Percentiles rank a stretch among this genome's conserved stretches.
These are phyloP conservation scores for Calonectria hongkongensis DNA, from an alignment of 2,329 filamentous ascomycete species.

Conservation along the genomic window DNA sequence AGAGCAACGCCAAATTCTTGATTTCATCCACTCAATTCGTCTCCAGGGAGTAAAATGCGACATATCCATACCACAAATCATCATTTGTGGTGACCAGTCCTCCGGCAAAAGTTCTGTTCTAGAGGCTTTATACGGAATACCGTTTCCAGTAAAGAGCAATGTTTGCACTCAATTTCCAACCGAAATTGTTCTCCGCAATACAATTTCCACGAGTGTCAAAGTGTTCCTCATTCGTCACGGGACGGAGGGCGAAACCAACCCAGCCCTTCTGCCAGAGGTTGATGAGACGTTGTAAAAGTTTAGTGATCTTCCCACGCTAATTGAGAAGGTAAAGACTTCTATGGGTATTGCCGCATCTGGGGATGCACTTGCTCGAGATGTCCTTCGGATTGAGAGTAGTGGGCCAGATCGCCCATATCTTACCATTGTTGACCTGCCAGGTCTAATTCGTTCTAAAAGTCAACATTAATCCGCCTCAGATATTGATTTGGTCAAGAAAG, in stretches of 20 bases:
- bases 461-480: constrained; percentile 67
- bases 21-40: constrained; percentile 51
- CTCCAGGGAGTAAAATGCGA: constrained; percentile 60
- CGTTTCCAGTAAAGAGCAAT: constrained; percentile 75
- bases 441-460: constrained; percentile 70
- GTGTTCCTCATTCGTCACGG: background rate
- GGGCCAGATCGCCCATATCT: constrained; percentile 70
- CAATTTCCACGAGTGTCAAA: background rate
- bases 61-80: constrained; percentile 65
- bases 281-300: constrained; percentile 26
- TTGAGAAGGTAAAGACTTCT: constrained; percentile 62
- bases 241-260: background rate
- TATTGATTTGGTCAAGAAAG: constrained; percentile 64
- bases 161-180: constrained; percentile 78
- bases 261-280: background rate
- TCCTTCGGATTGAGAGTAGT: constrained; percentile 69
- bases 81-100: constrained; percentile 77
- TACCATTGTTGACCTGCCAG: constrained; percentile 77
- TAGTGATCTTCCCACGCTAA: constrained; percentile 53
- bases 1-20: background rate
- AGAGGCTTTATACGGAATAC: constrained; percentile 77
- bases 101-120: constrained; percentile 79
- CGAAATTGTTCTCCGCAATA: constrained; percentile 69
- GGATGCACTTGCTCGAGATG: constrained; percentile 66
- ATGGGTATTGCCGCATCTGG: constrained; percentile 69